Base-by-base conservation (phyloP, 1,139 yeast species). In the Saccharomyces hybrid region DNA sequence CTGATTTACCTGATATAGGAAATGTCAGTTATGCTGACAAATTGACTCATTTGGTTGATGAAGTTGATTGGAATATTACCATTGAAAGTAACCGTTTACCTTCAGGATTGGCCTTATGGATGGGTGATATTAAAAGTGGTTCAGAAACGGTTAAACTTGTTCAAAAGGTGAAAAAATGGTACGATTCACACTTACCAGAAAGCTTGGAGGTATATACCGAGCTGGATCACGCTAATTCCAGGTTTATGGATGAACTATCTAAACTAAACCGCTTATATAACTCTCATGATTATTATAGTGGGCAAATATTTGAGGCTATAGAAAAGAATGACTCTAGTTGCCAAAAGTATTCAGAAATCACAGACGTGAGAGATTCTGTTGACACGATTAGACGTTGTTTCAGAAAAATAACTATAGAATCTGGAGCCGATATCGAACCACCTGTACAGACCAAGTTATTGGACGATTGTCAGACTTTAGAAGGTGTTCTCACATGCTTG, bases 101-200 rank as follows among this genome's bases (percentile, higher is more conserved):
- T 0, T 77, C 78, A 1, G 80, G 83, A 1, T 71, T 90, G 29
- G 77, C 80, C 52, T 69, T 95, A 50, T 69, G 93, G 6, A 88
- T 93, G 96, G 99, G 99, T 6, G 99, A 95, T 70, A 88, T 93
- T 19, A 75, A 81, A 34, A 93, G 89, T 11, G 99, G 99, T 0
- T 88, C 97, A 0, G 96, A 90, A 65, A 93, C 99, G 0, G 97
- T 98, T 0, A 87, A 86, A 61, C 75, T 93, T 68, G 98, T 93
- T 0, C 76, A 86, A 2, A 81, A 80, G 60, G 95, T 93, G 2
- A 75, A 84, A 54, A 68, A 73, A 32, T 93, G 99, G 98, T 78
- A 81, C 57, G 69, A 73, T 27, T 70, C 68, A 0, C 73, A 83
- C 57, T 81, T 83, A 0, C 79, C 76, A 9, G 73, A 75, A 51